Conservation (phyloP, 2,329 filamentous ascomycete genomes). For the Paecilomyces variotii region DNA sequence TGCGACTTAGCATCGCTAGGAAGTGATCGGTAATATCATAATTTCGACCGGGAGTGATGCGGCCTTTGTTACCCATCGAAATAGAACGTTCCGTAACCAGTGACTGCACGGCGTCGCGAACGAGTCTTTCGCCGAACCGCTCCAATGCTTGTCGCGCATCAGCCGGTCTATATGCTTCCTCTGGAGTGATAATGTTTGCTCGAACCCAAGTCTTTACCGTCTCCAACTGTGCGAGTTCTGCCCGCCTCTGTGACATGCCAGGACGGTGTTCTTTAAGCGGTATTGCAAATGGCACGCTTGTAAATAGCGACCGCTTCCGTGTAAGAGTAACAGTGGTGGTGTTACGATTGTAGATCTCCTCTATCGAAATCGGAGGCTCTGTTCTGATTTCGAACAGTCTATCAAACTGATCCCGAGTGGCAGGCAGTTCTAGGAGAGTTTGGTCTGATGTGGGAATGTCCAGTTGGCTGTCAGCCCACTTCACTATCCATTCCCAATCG, state of each 20-base stretch:
- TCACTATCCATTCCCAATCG: conserved; percentile 39
- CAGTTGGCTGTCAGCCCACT: conserved; percentile 38
- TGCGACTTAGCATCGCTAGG: conserved; percentile 29
- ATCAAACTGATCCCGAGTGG: conserved; percentile 34
- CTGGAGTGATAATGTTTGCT: conserved; percentile 38
- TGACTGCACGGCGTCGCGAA: conserved; percentile 33
- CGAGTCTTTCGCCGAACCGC: conserved; percentile 23
- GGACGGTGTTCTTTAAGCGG: conserved; percentile 8
- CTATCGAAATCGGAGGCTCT: conserved; percentile 19
- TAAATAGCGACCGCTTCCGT: conserved; percentile 26
- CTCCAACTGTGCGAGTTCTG: conserved; percentile 21
- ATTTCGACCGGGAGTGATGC: conserved; percentile 34
- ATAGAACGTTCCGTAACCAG: conserved; percentile 35
- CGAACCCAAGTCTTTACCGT: conserved; percentile 41
- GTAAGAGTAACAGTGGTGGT: conserved; percentile 20
- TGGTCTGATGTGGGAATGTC: conserved; percentile 28
- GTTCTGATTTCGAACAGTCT: conserved; percentile 34
- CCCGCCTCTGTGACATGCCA: conserved; percentile 6
- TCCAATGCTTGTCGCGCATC: conserved; percentile 28
- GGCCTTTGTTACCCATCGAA: conserved; percentile 30
- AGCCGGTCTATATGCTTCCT: conserved; percentile 31
- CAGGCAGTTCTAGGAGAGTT: conserved; percentile 35
- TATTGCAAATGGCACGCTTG: conserved; percentile 28
- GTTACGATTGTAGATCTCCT: conserved; percentile 28
- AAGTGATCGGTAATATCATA: conserved; percentile 38